These are phyloP conservation scores for Trichophyton benhamiae DNA, from an alignment of 2,329 filamentous ascomycete genomes.

Conservation along the genomic window DNA sequence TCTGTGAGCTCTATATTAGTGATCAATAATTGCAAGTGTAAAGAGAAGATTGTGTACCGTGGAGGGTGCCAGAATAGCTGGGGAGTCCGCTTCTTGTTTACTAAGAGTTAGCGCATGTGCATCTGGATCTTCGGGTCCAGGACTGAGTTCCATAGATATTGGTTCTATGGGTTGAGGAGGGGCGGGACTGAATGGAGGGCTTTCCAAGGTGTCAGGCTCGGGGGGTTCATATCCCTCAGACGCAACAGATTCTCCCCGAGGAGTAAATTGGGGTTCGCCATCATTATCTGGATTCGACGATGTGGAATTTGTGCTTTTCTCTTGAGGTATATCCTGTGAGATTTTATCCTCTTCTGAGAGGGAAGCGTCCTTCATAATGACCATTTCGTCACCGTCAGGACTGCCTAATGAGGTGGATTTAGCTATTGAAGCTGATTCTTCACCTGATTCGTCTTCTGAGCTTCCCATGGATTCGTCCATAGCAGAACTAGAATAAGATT, in stretches of 20 bases:
- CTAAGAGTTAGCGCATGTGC: conserved; percentile 24
- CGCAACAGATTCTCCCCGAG: conserved; percentile 22
- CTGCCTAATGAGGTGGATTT: background rate
- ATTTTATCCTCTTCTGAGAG: background rate
- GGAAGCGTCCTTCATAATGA: background rate
- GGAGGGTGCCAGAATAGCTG: conserved; percentile 19
- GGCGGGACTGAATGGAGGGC: conserved; percentile 34
- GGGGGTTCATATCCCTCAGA: conserved; percentile 49
- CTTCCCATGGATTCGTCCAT: conserved; percentile 30
- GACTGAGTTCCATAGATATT: conserved; percentile 15
- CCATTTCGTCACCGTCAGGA: background rate
- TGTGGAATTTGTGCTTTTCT: background rate
- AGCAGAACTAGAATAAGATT: conserved; percentile 22
- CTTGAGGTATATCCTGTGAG: background rate
- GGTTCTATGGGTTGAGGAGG: conserved; percentile 24
- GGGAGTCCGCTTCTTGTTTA: conserved; percentile 19
- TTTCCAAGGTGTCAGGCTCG: conserved; percentile 27
- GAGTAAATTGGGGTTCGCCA: conserved; percentile 6
- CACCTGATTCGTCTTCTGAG: conserved; percentile 4
- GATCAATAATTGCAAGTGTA: background rate
- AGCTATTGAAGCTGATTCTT: background rate
- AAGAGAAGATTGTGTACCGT: conserved; percentile 5
- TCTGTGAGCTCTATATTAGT: background rate
- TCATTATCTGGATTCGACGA: conserved; percentile 5
- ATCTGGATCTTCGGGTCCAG: conserved; percentile 16